Conservation (phyloP, 176 grass and related monocot species). For the Paspalum vaginatum region DNA sequence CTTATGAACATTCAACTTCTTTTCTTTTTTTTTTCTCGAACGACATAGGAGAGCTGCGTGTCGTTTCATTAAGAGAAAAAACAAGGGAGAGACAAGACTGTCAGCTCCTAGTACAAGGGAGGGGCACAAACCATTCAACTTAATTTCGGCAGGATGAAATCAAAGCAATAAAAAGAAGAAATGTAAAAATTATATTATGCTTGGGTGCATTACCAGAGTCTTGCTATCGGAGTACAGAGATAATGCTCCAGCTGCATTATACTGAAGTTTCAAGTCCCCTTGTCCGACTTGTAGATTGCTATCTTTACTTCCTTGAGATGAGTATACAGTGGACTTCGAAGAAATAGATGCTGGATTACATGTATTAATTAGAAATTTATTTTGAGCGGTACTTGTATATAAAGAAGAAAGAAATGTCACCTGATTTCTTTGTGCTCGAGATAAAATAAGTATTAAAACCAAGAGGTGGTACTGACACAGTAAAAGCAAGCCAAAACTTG, state of each 20-base stretch:
- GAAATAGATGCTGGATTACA: conserved; percentile 63
- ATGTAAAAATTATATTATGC: conserved; percentile 6
- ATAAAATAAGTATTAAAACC: conserved; percentile 94
- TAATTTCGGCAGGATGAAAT: conserved; percentile 2
- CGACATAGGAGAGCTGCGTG: too few relatives aligned
- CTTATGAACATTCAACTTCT: conserved; percentile 20
- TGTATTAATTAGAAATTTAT: conserved; percentile 29
- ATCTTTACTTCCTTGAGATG: conserved; percentile 60
- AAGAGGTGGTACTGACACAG: conserved; percentile 74
- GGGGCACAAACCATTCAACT: background rate
- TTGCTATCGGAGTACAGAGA: conserved; percentile 66
- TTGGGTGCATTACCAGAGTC: conserved; percentile 58
- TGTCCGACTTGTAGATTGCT: conserved; percentile 66
- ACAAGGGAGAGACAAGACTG: too few relatives aligned
- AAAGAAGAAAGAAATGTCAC: conserved; percentile 45
- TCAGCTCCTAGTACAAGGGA: too few relatives aligned
- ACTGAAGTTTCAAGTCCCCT: conserved; percentile 75
- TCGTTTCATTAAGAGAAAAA: too few relatives aligned
- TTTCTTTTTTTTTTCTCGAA: background rate
- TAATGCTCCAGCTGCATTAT: conserved; percentile 54
- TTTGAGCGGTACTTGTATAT: conserved; percentile 4
- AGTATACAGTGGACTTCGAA: conserved; percentile 47
- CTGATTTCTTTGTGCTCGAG: conserved; percentile 66
- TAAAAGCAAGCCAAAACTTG: conserved; percentile 94
- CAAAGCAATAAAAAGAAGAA: conserved; percentile 15